Percentiles rank a stretch among this genome's conserved stretches.
Conservation (phyloP, 2,329 filamentous ascomycete genomes). For the Botrytis porri region DNA sequence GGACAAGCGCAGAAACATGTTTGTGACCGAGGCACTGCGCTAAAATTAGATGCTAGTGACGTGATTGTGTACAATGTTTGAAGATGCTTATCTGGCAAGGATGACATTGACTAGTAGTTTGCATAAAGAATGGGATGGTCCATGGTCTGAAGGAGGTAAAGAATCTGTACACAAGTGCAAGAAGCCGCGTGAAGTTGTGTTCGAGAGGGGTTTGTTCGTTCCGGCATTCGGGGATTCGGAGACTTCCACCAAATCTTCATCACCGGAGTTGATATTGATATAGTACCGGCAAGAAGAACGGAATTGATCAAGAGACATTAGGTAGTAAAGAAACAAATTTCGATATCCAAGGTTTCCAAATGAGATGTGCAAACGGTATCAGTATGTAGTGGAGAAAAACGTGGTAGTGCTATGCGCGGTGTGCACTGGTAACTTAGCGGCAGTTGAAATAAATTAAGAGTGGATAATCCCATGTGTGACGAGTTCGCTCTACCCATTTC, state of each 20-base stretch:
- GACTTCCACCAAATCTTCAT: background rate
- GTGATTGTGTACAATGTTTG: background rate
- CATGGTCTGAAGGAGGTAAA: background rate
- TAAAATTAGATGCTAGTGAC: slow-evolving; percentile 14
- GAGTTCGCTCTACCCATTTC: background rate
- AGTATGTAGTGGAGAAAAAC: slow-evolving; percentile 2
- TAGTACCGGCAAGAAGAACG: background rate
- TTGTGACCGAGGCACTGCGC: slow-evolving; percentile 2
- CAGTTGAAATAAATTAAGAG: slow-evolving; percentile 1
- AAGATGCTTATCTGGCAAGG: slow-evolving; percentile 2
- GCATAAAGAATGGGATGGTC: slow-evolving; percentile 1
- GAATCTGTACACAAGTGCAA: background rate
- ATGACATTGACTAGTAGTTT: slow-evolving; percentile 6
- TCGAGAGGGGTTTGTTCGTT: background rate
- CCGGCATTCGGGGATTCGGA: background rate
- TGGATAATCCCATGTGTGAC: background rate
- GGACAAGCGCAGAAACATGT: slow-evolving; percentile 6
- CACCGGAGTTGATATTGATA: background rate
- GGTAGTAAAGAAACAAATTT: background rate
- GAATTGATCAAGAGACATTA: background rate
- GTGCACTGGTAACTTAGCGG: slow-evolving; percentile 4
- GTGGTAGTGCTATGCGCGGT: background rate
- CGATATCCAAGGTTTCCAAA: background rate
- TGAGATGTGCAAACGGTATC: background rate
- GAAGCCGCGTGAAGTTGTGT: slow-evolving; percentile 2